Evolutionary conservation across 352 stramenopile species (phyloP).

Genomic region (Achlya hypogyna): DNA sequence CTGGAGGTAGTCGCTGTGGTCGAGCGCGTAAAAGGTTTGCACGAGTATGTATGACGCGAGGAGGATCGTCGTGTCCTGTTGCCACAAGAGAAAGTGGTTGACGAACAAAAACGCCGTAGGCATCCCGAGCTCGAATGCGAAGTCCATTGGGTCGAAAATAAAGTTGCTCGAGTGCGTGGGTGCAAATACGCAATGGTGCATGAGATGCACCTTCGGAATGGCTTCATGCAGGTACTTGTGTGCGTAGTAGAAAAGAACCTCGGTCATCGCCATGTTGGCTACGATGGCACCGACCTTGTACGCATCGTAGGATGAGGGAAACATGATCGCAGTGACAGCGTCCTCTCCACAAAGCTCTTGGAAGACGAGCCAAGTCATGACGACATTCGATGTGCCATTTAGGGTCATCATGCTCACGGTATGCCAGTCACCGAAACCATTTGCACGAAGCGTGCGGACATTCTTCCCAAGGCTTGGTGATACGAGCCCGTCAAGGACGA

Average conservation of each 20-base stretch:
- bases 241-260: background rate
- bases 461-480: background rate
- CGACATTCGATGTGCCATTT: background rate
- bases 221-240: background rate
- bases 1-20: background rate
- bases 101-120: background rate
- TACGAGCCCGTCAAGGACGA: background rate
- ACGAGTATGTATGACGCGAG: background rate
- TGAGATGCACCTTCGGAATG: background rate
- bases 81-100: background rate
- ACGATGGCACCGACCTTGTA: background rate
- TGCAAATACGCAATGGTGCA: constrained; percentile 1
- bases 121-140: background rate
- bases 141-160: background rate
- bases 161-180: background rate
- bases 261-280: background rate
- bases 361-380: constrained; percentile 3
- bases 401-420: background rate
- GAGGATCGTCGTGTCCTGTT: background rate
- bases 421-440: background rate
- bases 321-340: background rate
- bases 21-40: background rate
- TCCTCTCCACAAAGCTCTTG: background rate
- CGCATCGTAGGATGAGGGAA: background rate
- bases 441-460: background rate